Evolutionary conservation across 2,329 filamentous ascomycete species (phyloP).

Genomic region (Colletotrichum sp.): DNA sequence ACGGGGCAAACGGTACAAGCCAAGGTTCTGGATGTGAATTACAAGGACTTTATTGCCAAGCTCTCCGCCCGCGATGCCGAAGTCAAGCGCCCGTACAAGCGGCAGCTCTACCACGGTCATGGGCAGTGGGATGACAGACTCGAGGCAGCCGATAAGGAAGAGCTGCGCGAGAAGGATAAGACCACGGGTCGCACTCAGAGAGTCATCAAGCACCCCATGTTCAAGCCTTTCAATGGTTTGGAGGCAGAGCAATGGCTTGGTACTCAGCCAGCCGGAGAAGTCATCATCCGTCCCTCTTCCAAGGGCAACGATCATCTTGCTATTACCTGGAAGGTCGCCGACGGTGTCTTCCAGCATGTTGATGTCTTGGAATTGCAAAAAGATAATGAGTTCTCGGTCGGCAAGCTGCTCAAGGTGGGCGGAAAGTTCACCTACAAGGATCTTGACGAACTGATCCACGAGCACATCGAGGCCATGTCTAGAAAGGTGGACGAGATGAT

Average conservation of each 20-base stretch:
- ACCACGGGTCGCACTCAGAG: conserved; percentile 85
- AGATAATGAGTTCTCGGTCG: conserved; percentile 94
- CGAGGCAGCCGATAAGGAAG: conserved; percentile 82
- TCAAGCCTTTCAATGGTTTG: conserved; percentile 88
- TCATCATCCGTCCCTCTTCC: conserved; percentile 93
- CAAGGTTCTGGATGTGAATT: conserved; percentile 87
- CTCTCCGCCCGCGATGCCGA: conserved; percentile 85
- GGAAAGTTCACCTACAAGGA: conserved; percentile 93
- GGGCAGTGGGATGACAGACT: conserved; percentile 88
- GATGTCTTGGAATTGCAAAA: conserved; percentile 97
- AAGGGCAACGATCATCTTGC: conserved; percentile 95
- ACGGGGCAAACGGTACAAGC: conserved; percentile 85
- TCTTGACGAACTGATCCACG: conserved; percentile 95
- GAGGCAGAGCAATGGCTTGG: conserved; percentile 95
- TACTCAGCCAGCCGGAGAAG: conserved; percentile 83
- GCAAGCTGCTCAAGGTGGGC: conserved; percentile 82
- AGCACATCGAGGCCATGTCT: conserved; percentile 97
- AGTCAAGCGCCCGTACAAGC: conserved; percentile 74
- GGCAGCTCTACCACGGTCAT: conserved; percentile 72
- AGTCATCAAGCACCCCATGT: conserved; percentile 97
- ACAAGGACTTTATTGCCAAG: conserved; percentile 83
- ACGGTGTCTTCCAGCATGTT: conserved; percentile 96
- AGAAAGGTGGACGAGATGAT: conserved; percentile 97
- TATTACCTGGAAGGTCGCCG: conserved; percentile 97
- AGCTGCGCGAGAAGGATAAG: conserved; percentile 85